phyloP scores from a whole-genome alignment of 2,329 filamentous ascomycete species.

The Sclerotinia minor region DNA sequence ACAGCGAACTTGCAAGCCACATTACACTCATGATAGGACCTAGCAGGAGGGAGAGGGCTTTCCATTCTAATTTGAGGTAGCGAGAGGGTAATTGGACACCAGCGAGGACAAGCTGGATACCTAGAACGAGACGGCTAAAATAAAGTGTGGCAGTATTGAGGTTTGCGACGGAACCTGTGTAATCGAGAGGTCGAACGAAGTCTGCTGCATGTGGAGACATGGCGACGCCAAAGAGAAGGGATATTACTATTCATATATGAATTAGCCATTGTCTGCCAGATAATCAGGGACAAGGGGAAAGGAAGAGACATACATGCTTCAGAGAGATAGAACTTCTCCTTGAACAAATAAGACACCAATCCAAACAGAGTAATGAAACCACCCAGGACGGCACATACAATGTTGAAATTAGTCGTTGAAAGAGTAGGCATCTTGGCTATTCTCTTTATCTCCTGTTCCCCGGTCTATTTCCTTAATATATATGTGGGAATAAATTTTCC shows the following conservation, averaged over 20 bases:
- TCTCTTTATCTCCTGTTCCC: not conserved
- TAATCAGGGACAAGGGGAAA: not conserved
- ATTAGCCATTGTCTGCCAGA: not conserved
- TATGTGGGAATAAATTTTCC: not conserved
- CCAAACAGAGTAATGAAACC: conserved; percentile 91
- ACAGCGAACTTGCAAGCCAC: conserved; percentile 79
- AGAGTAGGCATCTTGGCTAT: conserved; percentile 49
- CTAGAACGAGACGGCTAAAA: conserved; percentile 83
- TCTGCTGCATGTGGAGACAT: conserved; percentile 79
- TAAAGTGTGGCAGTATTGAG: conserved; percentile 75
- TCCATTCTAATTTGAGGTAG: conserved; percentile 79
- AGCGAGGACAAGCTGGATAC: conserved; percentile 85
- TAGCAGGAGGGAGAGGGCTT: conserved; percentile 69
- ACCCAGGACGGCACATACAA: conserved; percentile 67
- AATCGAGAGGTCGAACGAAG: conserved; percentile 72
- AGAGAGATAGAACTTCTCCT: conserved; percentile 87
- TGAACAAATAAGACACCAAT: conserved; percentile 83
- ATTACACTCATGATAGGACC: conserved; percentile 83
- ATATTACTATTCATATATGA: conserved; percentile 68
- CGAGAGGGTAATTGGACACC: conserved; percentile 84
- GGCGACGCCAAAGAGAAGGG: conserved; percentile 72
- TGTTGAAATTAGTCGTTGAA: conserved; percentile 53
- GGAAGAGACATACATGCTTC: conserved; percentile 68
- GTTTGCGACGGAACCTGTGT: conserved; percentile 60
- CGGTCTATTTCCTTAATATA: not conserved